phyloP scores from a whole-genome alignment of 768 basidiomycete species.

The Trametes cubensis region DNA sequence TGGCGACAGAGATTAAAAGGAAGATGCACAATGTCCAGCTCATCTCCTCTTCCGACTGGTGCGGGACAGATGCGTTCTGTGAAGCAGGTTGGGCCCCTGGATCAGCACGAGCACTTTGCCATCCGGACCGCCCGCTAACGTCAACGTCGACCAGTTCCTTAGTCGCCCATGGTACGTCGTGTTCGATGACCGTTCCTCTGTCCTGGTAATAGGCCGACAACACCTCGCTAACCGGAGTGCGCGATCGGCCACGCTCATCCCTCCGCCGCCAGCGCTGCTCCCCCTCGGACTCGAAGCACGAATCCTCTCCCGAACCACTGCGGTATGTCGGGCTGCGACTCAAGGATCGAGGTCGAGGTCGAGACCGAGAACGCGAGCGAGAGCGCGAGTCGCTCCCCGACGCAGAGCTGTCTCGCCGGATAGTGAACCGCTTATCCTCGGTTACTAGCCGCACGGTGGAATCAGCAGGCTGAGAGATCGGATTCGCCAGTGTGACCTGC shows the following conservation, averaged over 20 bases:
- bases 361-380: background rate
- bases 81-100: background rate
- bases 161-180: conserved; percentile 29
- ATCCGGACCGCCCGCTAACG: background rate
- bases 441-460: conserved; percentile 28
- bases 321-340: background rate
- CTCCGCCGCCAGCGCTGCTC: conserved; percentile 10
- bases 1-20: conserved; percentile 60
- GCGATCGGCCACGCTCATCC: conserved; percentile 9
- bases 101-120: background rate
- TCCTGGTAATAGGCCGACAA: conserved; percentile 25
- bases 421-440: conserved; percentile 10
- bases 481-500: conserved; percentile 22
- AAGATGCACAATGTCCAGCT: conserved; percentile 60
- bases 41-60: conserved; percentile 43
- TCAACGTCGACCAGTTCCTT: conserved; percentile 37
- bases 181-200: conserved; percentile 7
- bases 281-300: conserved; percentile 10
- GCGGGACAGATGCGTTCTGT: background rate
- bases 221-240: conserved; percentile 23
- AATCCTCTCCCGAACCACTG: conserved; percentile 3
- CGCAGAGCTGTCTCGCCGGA: conserved; percentile 3
- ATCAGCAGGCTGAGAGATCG: conserved; percentile 15
- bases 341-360: background rate
- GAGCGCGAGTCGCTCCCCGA: conserved; percentile 11